Conservation (phyloP, 371 early-diverging fungal species). For the Apophysomyces variabilis region DNA sequence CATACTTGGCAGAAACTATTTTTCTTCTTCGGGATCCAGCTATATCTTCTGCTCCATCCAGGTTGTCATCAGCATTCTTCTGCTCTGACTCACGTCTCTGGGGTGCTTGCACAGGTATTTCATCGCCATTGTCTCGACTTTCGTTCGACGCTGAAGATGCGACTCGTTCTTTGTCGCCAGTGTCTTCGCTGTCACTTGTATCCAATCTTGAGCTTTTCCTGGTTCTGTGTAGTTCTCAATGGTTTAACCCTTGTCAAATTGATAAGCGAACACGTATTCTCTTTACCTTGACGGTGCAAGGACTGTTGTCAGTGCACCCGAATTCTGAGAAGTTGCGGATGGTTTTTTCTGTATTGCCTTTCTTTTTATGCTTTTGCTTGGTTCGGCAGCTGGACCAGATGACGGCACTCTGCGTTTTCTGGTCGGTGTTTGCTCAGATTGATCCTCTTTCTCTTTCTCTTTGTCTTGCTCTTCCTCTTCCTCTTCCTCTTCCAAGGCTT, state of each 20-base stretch:
- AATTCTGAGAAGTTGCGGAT: not conserved
- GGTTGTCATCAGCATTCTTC: not conserved
- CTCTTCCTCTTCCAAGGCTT: not conserved
- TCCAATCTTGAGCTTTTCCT: not conserved
- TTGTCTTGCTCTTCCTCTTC: no score
- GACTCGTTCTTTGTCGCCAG: not conserved
- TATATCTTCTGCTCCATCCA: not conserved
- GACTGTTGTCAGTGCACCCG: not conserved
- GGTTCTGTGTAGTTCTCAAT: not conserved
- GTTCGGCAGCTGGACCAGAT: not conserved
- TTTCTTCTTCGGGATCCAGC: not conserved
- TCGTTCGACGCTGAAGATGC: not conserved
- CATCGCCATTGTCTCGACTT: not conserved
- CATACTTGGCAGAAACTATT: slow-evolving; percentile 3
- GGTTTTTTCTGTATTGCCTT: not conserved
- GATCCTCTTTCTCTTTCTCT: not conserved
- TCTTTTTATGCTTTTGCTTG: not conserved
- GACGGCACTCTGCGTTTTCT: not conserved
- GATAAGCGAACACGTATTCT: not conserved
- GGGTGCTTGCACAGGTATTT: not conserved
- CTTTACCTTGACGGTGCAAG: not conserved
- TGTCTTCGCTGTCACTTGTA: not conserved
- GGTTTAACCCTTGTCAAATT: not conserved
- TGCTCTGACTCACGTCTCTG: not conserved
- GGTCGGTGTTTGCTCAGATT: no score